Percentiles rank a stretch among this genome's conserved stretches.
Conservation (phyloP, 2,329 filamentous ascomycete species). For the Truncatella angustata region DNA sequence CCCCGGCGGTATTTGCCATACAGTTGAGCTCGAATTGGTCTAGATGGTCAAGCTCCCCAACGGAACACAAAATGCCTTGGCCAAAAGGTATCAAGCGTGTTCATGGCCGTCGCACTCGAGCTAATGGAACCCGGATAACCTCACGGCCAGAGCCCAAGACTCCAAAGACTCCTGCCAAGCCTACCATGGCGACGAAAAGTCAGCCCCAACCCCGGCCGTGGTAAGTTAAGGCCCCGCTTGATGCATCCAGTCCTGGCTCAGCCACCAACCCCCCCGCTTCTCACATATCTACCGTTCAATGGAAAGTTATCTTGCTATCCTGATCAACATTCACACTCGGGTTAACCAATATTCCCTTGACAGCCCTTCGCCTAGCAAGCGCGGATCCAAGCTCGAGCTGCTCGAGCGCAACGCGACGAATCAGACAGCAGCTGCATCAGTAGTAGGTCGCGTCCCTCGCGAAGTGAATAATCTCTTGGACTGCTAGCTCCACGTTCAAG, state of each 20-base stretch:
- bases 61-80: slow-evolving; percentile 7
- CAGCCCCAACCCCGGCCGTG: too few species aligned
- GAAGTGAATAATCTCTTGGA: neutral
- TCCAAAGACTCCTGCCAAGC: neutral
- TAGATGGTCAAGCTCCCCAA: too few species aligned
- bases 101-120: neutral
- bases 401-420: neutral
- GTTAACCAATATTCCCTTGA: slow-evolving; percentile 8
- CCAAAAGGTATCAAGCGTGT: neutral
- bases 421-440: neutral
- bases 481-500: neutral
- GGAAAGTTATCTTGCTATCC: too few species aligned
- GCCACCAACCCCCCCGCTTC: too few species aligned
- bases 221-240: too few species aligned
- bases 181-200: neutral
- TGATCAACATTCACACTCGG: too few species aligned
- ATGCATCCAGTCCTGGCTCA: too few species aligned
- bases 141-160: neutral
- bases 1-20: too few species aligned
- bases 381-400: neutral
- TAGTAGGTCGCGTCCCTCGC: neutral
- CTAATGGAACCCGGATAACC: neutral
- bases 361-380: neutral
- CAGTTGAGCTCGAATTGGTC: neutral
- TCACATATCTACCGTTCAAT: neutral